Percentiles rank a stretch among this genome's conserved stretches.
Evolutionary conservation across 139 green algal species (phyloP).

Genomic region (Tetradesmus lagerheimii): DNA sequence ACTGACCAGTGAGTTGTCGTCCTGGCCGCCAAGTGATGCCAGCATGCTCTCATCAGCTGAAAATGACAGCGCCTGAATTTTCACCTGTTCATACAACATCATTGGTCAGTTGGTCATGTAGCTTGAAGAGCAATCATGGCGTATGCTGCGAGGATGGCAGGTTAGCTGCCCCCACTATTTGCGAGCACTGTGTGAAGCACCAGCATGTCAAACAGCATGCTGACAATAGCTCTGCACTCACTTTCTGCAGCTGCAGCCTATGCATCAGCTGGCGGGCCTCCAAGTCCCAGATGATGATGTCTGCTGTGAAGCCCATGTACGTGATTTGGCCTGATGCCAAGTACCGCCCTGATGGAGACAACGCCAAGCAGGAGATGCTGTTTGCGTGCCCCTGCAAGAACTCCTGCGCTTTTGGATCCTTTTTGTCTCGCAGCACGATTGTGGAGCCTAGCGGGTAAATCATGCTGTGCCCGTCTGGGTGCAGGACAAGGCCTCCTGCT

Average conservation of each 20-base stretch:
- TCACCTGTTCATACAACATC: constrained; percentile 66
- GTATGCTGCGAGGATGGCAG: neutral
- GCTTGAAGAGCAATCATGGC: neutral
- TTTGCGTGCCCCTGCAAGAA: constrained; percentile 77
- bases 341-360: constrained; percentile 78
- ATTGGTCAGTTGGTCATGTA: neutral
- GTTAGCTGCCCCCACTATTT: neutral
- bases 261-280: constrained; percentile 72
- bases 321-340: constrained; percentile 87
- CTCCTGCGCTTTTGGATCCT: constrained; percentile 65
- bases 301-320: constrained; percentile 88
- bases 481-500: constrained; percentile 75
- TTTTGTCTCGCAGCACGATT: constrained; percentile 78
- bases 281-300: constrained; percentile 92
- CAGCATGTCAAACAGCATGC: no score
- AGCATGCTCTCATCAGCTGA: constrained; percentile 76
- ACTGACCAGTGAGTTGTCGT: constrained; percentile 88
- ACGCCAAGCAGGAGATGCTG: constrained; percentile 80
- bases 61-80: constrained; percentile 85
- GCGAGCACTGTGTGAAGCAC: no score
- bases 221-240: constrained; percentile 31
- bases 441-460: constrained; percentile 89
- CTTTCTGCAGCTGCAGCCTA: constrained; percentile 87
- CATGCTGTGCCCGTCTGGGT: constrained; percentile 78
- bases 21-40: constrained; percentile 84